phyloP scores from a whole-genome alignment of 2,329 filamentous ascomycete genomes.

The Juglanconis juglandina region DNA sequence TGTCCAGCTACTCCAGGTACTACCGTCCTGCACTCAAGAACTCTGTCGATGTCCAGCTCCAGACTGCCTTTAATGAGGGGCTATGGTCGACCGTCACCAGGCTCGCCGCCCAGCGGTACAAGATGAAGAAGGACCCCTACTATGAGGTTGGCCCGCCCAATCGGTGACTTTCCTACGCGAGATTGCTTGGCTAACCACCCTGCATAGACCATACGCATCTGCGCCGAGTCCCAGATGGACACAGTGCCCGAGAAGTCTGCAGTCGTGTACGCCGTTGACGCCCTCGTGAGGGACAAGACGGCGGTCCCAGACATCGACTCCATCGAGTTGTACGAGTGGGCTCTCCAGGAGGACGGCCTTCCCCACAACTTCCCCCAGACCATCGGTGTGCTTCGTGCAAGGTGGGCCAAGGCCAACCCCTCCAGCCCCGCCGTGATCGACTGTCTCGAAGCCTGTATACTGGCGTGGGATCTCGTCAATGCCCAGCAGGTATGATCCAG shows the following conservation, averaged over 20 bases:
- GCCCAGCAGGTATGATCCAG: conserved; percentile 48
- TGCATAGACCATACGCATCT: conserved; percentile 42
- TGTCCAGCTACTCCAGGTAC: conserved; percentile 23
- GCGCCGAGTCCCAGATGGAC: conserved; percentile 51
- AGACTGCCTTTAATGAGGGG: conserved; percentile 51
- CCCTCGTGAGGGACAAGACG: conserved; percentile 44
- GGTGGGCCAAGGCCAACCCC: conserved; percentile 51
- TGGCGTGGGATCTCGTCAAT: conserved; percentile 53
- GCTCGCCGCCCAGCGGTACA: conserved; percentile 50
- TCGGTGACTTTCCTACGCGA: not conserved
- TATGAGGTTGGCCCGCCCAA: conserved; percentile 45
- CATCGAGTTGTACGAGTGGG: conserved; percentile 55
- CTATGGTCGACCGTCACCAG: conserved; percentile 51
- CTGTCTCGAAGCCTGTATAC: conserved; percentile 51
- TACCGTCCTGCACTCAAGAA: conserved; percentile 41
- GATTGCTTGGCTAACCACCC: not conserved
- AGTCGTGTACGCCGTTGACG: conserved; percentile 42
- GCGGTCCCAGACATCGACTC: conserved; percentile 47
- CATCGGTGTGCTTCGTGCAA: conserved; percentile 47
- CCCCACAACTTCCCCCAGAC: conserved; percentile 41
- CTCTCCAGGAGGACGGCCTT: conserved; percentile 32
- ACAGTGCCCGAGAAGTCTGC: conserved; percentile 43
- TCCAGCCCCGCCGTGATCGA: conserved; percentile 39
- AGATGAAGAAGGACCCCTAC: conserved; percentile 50
- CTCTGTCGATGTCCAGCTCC: conserved; percentile 52